phyloP scores from a whole-genome alignment of 495 filamentous ascomycete genomes.

The Penicillium simplicissimum region DNA sequence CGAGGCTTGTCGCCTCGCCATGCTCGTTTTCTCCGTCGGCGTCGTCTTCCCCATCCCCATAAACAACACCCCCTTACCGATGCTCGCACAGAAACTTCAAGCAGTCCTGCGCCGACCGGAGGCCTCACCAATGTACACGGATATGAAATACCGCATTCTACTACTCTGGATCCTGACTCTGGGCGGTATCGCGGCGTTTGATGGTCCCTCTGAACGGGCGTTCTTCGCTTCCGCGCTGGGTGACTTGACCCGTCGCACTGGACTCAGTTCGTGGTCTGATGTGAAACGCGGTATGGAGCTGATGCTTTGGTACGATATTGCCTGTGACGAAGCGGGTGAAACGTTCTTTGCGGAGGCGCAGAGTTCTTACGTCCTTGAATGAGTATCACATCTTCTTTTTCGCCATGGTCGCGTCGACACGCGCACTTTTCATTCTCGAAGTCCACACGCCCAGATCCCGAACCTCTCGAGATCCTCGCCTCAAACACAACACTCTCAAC shows the following conservation, averaged over 20 bases:
- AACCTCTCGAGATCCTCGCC: background rate
- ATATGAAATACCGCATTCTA: slow-evolving; percentile 20
- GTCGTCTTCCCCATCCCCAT: slow-evolving; percentile 45
- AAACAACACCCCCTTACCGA: slow-evolving; percentile 34
- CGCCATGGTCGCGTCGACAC: background rate
- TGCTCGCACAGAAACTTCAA: slow-evolving; percentile 30
- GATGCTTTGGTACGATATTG: slow-evolving; percentile 39
- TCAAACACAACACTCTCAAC: background rate
- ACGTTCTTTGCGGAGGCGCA: slow-evolving; percentile 32
- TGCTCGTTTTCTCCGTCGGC: slow-evolving; percentile 37
- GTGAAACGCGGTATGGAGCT: slow-evolving; percentile 25
- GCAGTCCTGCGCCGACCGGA: slow-evolving; percentile 18
- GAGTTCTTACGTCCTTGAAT: background rate
- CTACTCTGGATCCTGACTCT: slow-evolving; percentile 41
- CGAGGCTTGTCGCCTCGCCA: slow-evolving; percentile 41
- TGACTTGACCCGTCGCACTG: slow-evolving; percentile 18
- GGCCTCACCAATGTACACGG: slow-evolving; percentile 25
- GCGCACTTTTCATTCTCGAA: background rate
- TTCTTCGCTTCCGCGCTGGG: slow-evolving; percentile 36
- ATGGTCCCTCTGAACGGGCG: slow-evolving; percentile 20
- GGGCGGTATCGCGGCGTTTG: slow-evolving; percentile 39
- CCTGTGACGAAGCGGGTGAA: slow-evolving; percentile 36
- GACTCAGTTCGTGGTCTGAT: slow-evolving; percentile 27
- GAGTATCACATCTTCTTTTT: background rate
- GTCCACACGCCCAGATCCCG: too few species aligned